Evolutionary conservation across 371 early-diverging fungal species (phyloP).

Genomic region (Circinella minor): DNA sequence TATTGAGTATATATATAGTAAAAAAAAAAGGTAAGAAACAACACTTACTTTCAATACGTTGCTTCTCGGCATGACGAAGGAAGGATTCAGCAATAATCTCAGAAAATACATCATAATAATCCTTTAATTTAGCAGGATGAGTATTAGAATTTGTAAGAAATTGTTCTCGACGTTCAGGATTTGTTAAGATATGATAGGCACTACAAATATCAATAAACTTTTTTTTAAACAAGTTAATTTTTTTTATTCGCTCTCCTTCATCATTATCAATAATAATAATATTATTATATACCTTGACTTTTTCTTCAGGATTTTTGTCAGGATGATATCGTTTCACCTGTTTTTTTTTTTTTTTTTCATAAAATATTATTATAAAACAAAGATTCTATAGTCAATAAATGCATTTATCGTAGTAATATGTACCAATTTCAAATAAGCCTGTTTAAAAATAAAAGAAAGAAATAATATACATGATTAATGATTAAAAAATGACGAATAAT

Average conservation of each 20-base stretch:
- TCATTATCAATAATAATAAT: background rate
- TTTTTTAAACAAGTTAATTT: too few species aligned
- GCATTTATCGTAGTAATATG: background rate
- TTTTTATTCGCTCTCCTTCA: slow-evolving; percentile 25
- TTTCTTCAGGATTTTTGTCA: slow-evolving; percentile 75
- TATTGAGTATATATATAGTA: background rate
- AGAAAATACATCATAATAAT: slow-evolving; percentile 59
- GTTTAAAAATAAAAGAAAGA: background rate
- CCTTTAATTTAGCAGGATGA: slow-evolving; percentile 54
- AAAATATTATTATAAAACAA: too few species aligned
- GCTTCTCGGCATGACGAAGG: slow-evolving; percentile 38
- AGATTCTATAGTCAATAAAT: background rate
- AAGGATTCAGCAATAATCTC: slow-evolving; percentile 87
- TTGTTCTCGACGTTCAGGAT: slow-evolving; percentile 80
- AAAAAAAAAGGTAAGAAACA: slow-evolving; percentile 1
- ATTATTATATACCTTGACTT: slow-evolving; percentile 33
- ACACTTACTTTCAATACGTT: slow-evolving; percentile 5
- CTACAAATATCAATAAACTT: slow-evolving; percentile 91
- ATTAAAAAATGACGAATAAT: background rate
- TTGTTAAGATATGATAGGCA: slow-evolving; percentile 95
- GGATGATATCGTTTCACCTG: slow-evolving; percentile 96
- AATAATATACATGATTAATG: background rate
- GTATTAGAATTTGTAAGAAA: slow-evolving; percentile 81
- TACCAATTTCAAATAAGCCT: slow-evolving; percentile 2
- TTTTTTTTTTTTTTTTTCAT: background rate